These are phyloP conservation scores for Ceratocystis ficicola DNA, from an alignment of 2,329 filamentous ascomycete genomes.

Conservation along the genomic window DNA sequence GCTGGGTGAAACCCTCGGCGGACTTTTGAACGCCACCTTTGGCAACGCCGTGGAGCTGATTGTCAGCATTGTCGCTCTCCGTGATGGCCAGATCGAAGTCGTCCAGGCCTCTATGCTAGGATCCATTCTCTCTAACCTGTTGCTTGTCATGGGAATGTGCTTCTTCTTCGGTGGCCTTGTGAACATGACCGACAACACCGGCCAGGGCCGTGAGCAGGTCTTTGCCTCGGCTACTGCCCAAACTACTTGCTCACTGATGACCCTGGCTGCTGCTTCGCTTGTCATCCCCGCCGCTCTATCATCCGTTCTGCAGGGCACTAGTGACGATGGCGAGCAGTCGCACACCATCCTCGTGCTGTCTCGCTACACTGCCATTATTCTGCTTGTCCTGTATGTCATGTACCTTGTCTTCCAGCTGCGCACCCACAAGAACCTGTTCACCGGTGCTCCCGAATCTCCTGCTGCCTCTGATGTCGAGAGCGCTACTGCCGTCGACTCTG, in stretches of 20 bases:
- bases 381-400: constrained; percentile 61
- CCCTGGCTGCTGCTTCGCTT: constrained; percentile 61
- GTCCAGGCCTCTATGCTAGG: constrained; percentile 98
- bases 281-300: constrained; percentile 69
- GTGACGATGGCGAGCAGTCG: constrained; percentile 33
- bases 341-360: constrained; percentile 58
- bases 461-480: constrained; percentile 23
- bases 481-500: constrained; percentile 34
- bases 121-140: constrained; percentile 85
- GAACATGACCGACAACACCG: constrained; percentile 45
- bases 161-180: constrained; percentile 63
- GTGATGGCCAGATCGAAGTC: constrained; percentile 76
- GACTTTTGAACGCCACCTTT: constrained; percentile 63
- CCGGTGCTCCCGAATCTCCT: constrained; percentile 35
- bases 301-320: constrained; percentile 43
- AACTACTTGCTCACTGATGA: constrained; percentile 64
- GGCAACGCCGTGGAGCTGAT: constrained; percentile 72
- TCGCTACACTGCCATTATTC: constrained; percentile 62
- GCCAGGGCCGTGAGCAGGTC: constrained; percentile 50
- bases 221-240: constrained; percentile 70
- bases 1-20: constrained; percentile 61
- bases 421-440: constrained; percentile 62
- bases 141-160: constrained; percentile 74
- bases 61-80: constrained; percentile 82
- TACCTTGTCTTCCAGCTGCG: constrained; percentile 69